These are phyloP conservation scores for Blastocystis sp. DNA, from an alignment of 352 stramenopile genomes.

Conservation along the genomic window DNA sequence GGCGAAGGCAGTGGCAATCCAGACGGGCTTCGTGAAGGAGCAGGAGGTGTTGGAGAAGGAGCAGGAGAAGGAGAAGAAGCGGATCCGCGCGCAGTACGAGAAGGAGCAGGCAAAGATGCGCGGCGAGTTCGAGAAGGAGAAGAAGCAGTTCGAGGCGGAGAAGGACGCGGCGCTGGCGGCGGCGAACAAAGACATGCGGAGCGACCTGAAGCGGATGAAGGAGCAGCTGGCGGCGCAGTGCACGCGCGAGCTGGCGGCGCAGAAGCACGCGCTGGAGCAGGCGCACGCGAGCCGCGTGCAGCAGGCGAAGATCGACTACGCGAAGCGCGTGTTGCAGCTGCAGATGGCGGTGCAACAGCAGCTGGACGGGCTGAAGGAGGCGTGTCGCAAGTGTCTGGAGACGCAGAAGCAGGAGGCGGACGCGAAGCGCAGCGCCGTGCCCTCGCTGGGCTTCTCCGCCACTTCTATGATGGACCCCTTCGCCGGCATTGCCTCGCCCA, in stretches of 20 bases:
- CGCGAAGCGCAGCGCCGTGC: not conserved
- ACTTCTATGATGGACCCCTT: conserved; percentile 32
- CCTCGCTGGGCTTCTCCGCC: conserved; percentile 2
- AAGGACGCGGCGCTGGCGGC: conserved; percentile 4
- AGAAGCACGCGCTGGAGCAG: conserved; percentile 13
- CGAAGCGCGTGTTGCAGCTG: not conserved
- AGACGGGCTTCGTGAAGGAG: conserved; percentile 52
- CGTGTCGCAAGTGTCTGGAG: conserved; percentile 17
- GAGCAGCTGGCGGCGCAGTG: not conserved
- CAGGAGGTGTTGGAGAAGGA: conserved; percentile 11
- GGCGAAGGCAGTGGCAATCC: not conserved
- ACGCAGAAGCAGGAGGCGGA: conserved; percentile 49
- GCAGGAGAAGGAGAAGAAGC: conserved; percentile 45
- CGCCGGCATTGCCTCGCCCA: not conserved
- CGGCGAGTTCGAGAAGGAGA: conserved; percentile 50
- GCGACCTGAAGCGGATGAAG: conserved; percentile 34
- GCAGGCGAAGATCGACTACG: not conserved
- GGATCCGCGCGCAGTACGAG: conserved; percentile 53
- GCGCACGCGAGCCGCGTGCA: not conserved
- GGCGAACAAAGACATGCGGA: conserved; percentile 41
- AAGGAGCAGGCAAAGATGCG: conserved; percentile 40
- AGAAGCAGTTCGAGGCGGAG: conserved; percentile 48
- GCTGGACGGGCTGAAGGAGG: conserved; percentile 34
- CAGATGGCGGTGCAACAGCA: conserved; percentile 34
- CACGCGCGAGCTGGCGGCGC: not conserved